Evolutionary conservation across 2,329 filamentous ascomycete species (phyloP), one percentile per base, ranked within the genome.

Genomic region (Xylaria sp.): DNA sequence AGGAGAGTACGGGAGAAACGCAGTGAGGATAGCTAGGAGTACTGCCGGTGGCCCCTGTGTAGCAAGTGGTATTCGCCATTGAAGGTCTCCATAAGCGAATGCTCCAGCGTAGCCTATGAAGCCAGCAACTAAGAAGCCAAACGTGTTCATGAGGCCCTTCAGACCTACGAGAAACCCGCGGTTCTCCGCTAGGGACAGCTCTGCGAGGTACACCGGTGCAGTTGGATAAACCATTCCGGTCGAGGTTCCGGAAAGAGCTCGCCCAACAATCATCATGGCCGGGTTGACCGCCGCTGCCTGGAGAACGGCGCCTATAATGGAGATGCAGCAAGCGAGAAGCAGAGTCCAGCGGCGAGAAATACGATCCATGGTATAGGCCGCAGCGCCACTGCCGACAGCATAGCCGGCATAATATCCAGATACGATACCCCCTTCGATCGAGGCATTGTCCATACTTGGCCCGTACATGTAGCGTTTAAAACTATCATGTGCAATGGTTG

Each of bases 51-150:
- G 76, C 1, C 75, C 73, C 65, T 82, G 79, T 34, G 78, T 76
- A 7, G 77, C 79, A 3, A 81, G 74, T 7, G 78, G 78, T 10
- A 81, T 75, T 0, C 79, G 74, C 80, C 80, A 82, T 57, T 80
- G 77, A 0, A 70, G 51, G 52, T 79, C 72, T 0, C 77, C 77
- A 9, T 66, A 23, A 0, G 76, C 76, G 62, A 77, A 81, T 0
- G 76, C 75, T 9, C 81, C 77, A 2, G 76, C 78, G 64, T 81
- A 82, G 2, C 81, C 82, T 54, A 83, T 78, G 81, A 81, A 83
- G 57, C 79, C 80, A 1, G 80, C 81, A 10, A 74, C 61, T 68
- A 81, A 79, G 58, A 78, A 82, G 4, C 82, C 82, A 7, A 80
- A 64, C 0, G 79, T 75, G 32, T 80, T 80, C 62, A 80, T 76